These are phyloP conservation scores for Hepatocystis sp. DNA, from an alignment of 169 alveolate species.

Conservation along the genomic window DNA sequence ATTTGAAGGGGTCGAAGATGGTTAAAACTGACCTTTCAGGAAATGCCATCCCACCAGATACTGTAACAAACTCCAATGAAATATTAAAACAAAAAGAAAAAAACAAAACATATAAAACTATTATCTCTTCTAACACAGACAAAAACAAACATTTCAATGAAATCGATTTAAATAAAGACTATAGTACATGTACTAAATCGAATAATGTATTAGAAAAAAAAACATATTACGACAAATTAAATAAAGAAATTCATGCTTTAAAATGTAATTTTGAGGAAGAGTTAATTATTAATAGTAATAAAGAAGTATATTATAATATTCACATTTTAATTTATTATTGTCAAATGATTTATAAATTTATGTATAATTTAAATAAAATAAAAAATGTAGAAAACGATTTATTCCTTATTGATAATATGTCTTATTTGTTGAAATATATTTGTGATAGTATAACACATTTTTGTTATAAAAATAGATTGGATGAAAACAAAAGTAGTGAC, in stretches of 20 bases:
- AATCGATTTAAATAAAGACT: too few relatives aligned
- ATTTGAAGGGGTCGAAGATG: background rate
- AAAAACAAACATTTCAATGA: too few relatives aligned
- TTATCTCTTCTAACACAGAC: too few relatives aligned
- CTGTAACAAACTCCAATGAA: too few relatives aligned
- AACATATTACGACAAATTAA: too few relatives aligned
- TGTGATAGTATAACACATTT: constrained; percentile 11
- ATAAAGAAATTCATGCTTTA: too few relatives aligned
- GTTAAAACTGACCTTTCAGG: background rate
- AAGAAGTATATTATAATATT: constrained; percentile 20
- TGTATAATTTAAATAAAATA: constrained; percentile 21
- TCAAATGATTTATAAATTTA: constrained; percentile 7
- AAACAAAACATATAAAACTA: too few relatives aligned
- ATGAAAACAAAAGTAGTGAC: background rate
- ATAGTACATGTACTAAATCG: too few relatives aligned
- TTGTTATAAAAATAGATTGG: background rate
- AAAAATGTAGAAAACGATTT: constrained; percentile 4
- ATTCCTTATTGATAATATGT: constrained; percentile 11
- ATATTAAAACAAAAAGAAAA: too few relatives aligned
- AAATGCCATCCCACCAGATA: background rate
- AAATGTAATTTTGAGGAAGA: constrained; percentile 18
- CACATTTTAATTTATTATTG: constrained; percentile 25
- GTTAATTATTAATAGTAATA: background rate
- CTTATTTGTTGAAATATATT: constrained; percentile 24
- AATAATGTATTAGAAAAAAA: too few relatives aligned